Conservation (phyloP, 2,329 filamentous ascomycete genomes). For the Aspergillus vadensis region DNA sequence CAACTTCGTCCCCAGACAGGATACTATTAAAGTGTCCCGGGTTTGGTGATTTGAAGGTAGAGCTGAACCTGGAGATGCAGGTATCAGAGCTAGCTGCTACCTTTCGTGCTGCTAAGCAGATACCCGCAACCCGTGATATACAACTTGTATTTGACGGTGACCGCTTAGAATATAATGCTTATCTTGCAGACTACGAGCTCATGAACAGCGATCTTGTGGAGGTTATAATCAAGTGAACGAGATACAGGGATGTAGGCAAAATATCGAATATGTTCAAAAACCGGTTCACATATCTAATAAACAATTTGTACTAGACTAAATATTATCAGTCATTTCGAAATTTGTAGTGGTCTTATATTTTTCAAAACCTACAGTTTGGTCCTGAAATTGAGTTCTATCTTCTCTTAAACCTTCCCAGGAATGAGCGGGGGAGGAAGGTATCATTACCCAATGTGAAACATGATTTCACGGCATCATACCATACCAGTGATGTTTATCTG, state of each 20-base stretch:
- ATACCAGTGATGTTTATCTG: too few species aligned
- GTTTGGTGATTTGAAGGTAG: conserved; percentile 54
- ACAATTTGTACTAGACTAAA: too few species aligned
- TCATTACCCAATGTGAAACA: too few species aligned
- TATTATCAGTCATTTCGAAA: too few species aligned
- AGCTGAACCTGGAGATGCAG: conserved; percentile 51
- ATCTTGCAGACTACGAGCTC: conserved; percentile 68
- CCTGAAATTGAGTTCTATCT: too few species aligned
- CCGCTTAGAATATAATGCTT: conserved; percentile 58
- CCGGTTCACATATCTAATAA: too few species aligned
- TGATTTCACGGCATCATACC: too few species aligned
- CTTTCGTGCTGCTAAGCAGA: conserved; percentile 59
- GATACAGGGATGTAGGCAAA: neutral
- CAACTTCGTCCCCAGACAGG: neutral
- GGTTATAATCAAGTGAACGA: conserved; percentile 59
- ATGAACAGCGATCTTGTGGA: conserved; percentile 75
- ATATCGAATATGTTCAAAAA: too few species aligned
- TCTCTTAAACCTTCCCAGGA: too few species aligned
- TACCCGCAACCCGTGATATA: conserved; percentile 58
- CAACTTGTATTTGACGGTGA: conserved; percentile 77
- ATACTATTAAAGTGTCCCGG: conserved; percentile 57
- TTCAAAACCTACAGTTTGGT: too few species aligned
- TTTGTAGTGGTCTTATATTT: too few species aligned
- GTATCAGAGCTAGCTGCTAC: conserved; percentile 64
- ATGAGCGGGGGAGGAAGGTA: too few species aligned